Evolutionary conservation across 192 early-diverging fungal genomes (phyloP).

Genomic region (Coemansia asiatica): DNA sequence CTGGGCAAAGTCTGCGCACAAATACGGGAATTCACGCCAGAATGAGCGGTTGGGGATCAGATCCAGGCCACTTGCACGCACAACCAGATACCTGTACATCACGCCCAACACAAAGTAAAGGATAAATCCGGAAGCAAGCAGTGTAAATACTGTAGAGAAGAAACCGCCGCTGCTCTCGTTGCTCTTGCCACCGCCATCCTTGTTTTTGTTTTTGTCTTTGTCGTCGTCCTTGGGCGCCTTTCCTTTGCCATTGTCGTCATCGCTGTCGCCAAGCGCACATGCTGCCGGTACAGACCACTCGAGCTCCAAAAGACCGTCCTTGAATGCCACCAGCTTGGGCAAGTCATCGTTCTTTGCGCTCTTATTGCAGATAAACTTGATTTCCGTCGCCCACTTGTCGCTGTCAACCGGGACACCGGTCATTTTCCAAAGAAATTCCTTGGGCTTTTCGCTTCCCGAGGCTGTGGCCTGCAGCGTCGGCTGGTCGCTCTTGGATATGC

Average conservation of each 20-base stretch:
- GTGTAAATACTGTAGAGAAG: conserved; percentile 39
- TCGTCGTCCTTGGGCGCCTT: conserved; percentile 13
- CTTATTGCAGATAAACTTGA: conserved; percentile 45
- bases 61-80: conserved; percentile 46
- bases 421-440: conserved; percentile 53
- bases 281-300: conserved; percentile 53
- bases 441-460: conserved; percentile 24
- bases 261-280: conserved; percentile 33
- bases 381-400: conserved; percentile 36
- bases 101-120: conserved; percentile 53
- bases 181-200: conserved; percentile 1
- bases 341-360: conserved; percentile 29
- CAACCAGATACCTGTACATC: conserved; percentile 47
- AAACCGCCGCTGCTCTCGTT: conserved; percentile 48
- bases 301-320: conserved; percentile 39
- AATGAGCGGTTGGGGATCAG: conserved; percentile 48
- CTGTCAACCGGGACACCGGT: conserved; percentile 30
- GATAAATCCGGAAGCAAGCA: conserved; percentile 21
- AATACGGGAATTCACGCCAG: conserved; percentile 54
- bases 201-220: not conserved
- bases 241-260: conserved; percentile 23
- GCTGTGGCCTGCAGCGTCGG: conserved; percentile 33
- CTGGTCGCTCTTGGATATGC: conserved; percentile 14
- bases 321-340: conserved; percentile 26
- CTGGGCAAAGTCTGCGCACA: conserved; percentile 51